Evolutionary conservation across 176 grass and related monocot species (phyloP).

Genomic region (Panicum miliaceum): DNA sequence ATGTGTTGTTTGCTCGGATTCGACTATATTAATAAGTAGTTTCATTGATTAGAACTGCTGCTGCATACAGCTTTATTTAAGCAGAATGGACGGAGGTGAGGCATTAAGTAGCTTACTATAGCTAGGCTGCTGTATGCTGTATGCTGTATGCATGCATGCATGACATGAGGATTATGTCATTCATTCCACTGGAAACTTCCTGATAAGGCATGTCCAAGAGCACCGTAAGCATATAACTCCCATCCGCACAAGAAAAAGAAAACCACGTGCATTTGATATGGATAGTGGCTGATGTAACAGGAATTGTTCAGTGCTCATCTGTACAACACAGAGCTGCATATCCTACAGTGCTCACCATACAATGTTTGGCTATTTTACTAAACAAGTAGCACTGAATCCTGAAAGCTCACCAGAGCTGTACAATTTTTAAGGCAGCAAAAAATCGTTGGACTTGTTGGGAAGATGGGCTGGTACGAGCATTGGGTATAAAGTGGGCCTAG

Average conservation of each 20-base stretch:
- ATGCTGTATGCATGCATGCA: background rate
- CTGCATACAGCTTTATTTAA: background rate
- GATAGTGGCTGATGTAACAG: background rate
- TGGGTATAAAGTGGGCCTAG: background rate
- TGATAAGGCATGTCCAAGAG: background rate
- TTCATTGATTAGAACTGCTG: background rate
- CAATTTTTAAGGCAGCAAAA: background rate
- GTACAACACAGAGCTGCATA: background rate
- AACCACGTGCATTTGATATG: background rate
- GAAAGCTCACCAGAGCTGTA: no score
- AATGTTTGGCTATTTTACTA: background rate
- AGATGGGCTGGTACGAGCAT: background rate
- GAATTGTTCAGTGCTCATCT: background rate
- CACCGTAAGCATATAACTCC: slow-evolving; percentile 1
- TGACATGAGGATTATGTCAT: slow-evolving; percentile 31
- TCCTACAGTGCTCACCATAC: background rate
- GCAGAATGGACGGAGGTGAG: background rate
- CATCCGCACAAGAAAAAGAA: background rate
- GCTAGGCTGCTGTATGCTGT: background rate
- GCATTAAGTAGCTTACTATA: background rate
- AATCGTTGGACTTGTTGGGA: background rate
- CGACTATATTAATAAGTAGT: background rate
- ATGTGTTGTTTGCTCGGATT: background rate
- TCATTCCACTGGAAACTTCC: background rate
- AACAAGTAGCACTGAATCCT: no score